Evolutionary conservation across 257 asterid genomes (phyloP).

Genomic region (Solanum appendiculatum): DNA sequence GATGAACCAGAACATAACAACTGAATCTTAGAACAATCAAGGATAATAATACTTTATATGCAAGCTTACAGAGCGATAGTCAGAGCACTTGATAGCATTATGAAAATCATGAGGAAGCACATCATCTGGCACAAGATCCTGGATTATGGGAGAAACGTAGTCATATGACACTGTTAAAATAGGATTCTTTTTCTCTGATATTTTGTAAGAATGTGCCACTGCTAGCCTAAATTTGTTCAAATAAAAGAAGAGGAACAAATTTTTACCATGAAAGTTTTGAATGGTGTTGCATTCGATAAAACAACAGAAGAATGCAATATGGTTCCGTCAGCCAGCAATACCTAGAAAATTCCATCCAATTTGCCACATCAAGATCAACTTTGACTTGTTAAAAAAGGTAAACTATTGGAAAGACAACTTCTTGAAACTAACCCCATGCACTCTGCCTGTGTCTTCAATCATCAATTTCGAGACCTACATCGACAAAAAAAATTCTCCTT

Average conservation of each 20-base stretch:
- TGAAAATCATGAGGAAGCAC: slow-evolving; percentile 71
- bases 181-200: not conserved
- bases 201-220: not conserved
- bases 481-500: not conserved
- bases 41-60: not conserved
- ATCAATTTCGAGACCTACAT: slow-evolving; percentile 60
- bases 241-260: not conserved
- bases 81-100: slow-evolving; percentile 50
- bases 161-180: not conserved
- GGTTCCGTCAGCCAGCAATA: slow-evolving; percentile 76
- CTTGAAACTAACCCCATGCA: slow-evolving; percentile 54
- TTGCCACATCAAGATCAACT: not conserved
- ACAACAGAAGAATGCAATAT: slow-evolving; percentile 66
- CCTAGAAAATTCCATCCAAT: slow-evolving; percentile 36
- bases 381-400: not conserved
- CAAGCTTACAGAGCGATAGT: slow-evolving; percentile 88
- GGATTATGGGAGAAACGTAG: slow-evolving; percentile 16
- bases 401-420: not conserved
- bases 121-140: slow-evolving; percentile 75
- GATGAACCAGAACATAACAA: not conserved
- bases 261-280: slow-evolving; percentile 79
- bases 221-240: not conserved
- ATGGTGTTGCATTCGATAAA: slow-evolving; percentile 96
- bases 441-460: slow-evolving; percentile 52
- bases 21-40: not conserved